These are phyloP conservation scores for Chlorella sp. DNA, from an alignment of 139 green algal genomes.

Conservation along the genomic window DNA sequence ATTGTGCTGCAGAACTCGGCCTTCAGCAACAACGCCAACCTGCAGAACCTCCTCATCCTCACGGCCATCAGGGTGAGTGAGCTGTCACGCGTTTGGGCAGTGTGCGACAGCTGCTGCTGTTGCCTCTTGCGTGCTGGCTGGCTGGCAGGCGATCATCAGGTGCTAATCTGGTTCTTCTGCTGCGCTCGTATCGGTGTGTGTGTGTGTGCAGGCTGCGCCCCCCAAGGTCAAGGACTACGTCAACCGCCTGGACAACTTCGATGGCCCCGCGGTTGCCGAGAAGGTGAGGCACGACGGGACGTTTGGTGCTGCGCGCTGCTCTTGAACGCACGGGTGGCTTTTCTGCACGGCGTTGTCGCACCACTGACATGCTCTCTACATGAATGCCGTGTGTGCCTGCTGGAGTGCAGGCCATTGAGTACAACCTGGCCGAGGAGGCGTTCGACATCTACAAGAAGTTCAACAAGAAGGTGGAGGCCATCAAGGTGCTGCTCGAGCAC, in stretches of 20 bases:
- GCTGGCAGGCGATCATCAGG: no score
- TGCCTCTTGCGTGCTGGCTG: no score
- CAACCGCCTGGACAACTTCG: slow-evolving; percentile 97
- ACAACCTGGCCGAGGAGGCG: slow-evolving; percentile 92
- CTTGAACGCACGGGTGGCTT: no score
- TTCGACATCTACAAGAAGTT: slow-evolving; percentile 99
- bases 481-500: slow-evolving; percentile 84
- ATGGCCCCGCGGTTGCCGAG: slow-evolving; percentile 87
- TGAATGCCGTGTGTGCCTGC: no score
- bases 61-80: slow-evolving; percentile 95
- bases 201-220: slow-evolving; percentile 2
- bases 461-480: slow-evolving; percentile 34
- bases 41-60: slow-evolving; percentile 97
- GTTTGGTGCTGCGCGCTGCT: no score
- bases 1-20: slow-evolving; percentile 97
- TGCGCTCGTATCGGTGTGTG: neutral
- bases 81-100: no score
- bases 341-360: no score
- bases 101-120: no score
- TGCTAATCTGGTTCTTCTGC: neutral
- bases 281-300: no score
- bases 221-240: slow-evolving; percentile 92
- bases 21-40: slow-evolving; percentile 98
- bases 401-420: slow-evolving; percentile 46
- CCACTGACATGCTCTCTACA: no score